phyloP scores from a whole-genome alignment of 202 grass and related monocot species.

The Carex sylvatica region DNA sequence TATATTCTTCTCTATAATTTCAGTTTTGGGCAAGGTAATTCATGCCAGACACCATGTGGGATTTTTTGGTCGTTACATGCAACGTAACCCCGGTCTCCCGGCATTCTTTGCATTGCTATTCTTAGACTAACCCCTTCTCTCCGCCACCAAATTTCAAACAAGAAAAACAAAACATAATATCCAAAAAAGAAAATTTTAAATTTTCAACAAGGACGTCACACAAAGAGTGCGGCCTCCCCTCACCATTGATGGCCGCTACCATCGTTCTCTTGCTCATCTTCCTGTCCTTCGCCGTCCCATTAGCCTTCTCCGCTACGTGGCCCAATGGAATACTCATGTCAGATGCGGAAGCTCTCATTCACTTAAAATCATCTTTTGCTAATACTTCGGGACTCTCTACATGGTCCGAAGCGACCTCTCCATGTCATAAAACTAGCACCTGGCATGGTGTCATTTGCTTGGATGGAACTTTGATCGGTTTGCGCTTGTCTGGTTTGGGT shows the following conservation, averaged over 20 bases:
- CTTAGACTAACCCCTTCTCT: constrained; percentile 25
- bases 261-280: constrained; percentile 14
- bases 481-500: constrained; percentile 50
- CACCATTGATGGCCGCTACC: constrained; percentile 45
- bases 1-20: neutral
- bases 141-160: constrained; percentile 27
- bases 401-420: constrained; percentile 40
- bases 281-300: neutral
- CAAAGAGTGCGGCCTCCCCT: constrained; percentile 34
- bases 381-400: constrained; percentile 66
- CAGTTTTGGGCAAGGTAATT: neutral
- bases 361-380: constrained; percentile 68
- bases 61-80: constrained; percentile 6
- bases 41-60: constrained; percentile 1
- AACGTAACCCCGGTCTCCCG: constrained; percentile 15
- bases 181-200: constrained; percentile 37
- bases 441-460: constrained; percentile 71
- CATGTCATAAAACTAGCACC: constrained; percentile 27
- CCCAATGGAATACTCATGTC: neutral
- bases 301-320: neutral
- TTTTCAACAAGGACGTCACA: constrained; percentile 38
- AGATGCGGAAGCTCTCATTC: constrained; percentile 57
- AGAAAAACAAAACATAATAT: constrained; percentile 36
- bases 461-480: constrained; percentile 38
- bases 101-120: constrained; percentile 52